Percentiles rank a stretch among this genome's conserved stretches.
Conservation (phyloP, 139 green algal genomes). For the Chlorella sp. region DNA sequence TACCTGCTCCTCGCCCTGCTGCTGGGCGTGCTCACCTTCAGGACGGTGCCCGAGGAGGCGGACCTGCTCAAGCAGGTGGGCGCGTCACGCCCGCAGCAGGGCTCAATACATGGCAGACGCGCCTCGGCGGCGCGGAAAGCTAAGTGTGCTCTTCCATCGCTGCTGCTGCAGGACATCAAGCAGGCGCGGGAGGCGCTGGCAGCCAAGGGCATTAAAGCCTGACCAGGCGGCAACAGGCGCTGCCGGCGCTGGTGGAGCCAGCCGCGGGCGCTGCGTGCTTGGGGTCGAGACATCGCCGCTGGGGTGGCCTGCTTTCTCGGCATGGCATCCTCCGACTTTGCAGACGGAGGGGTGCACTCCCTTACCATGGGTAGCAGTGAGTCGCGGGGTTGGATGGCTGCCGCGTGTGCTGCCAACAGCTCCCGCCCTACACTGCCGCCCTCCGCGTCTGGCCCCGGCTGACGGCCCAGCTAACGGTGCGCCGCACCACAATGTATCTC, state of each 20-base stretch:
- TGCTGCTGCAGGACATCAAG: not conserved
- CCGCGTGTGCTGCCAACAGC: too few species aligned
- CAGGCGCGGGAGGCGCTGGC: too few species aligned
- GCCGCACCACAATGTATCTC: too few species aligned
- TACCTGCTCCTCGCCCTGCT: slow-evolving; percentile 43
- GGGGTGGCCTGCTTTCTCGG: not conserved
- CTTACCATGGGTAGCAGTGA: slow-evolving; percentile 14
- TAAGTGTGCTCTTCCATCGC: not conserved
- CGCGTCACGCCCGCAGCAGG: not conserved
- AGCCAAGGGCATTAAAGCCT: too few species aligned
- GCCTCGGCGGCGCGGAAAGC: not conserved
- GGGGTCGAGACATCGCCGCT: not conserved
- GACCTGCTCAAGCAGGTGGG: slow-evolving; percentile 39
- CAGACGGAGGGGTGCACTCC: slow-evolving; percentile 29
- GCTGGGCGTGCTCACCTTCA: slow-evolving; percentile 53
- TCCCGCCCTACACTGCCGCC: too few species aligned
- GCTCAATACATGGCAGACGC: not conserved
- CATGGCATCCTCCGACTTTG: slow-evolving; percentile 15
- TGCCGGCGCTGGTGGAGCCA: not conserved
- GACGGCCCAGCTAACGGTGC: too few species aligned
- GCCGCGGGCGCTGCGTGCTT: not conserved
- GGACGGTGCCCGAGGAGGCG: slow-evolving; percentile 51
- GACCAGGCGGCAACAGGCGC: not conserved
- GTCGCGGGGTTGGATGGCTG: too few species aligned
- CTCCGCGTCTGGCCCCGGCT: too few species aligned